Evolutionary conservation across 345 rosid species (phyloP), one percentile per base, ranked within the genome.

Genomic region (Euphorbia lathyris): DNA sequence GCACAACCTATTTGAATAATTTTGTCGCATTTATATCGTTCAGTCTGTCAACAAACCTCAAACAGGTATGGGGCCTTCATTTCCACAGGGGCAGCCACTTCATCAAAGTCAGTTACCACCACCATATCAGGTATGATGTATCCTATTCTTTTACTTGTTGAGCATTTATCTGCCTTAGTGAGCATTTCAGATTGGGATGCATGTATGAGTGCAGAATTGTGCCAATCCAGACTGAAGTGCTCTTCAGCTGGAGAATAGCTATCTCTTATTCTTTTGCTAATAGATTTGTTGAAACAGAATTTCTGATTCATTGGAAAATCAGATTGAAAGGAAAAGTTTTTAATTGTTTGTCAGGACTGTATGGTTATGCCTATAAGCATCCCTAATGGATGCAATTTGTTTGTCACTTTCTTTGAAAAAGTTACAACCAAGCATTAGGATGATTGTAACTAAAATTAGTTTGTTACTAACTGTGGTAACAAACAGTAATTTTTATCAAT

Each of bases 11-110:
- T 53, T 73, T 40, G 58, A 76, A 36, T 53, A 53, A 63, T 69
- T 78, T 8, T 9, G 40, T 75, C 30, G 70, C 38, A 78, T 73
- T 58, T 74, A 70, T 78, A 65, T 57, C 74, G 23, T 73, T 71
- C 84, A 88, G 98, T 72, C 91, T 56, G 82, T 85, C 64, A 71
- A 79, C 71, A 88, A 82, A 63, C 79, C 86, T 72, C 84, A 90
- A 67, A 43, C 95, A 66, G 76, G 76, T 71, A 77, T 79, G 55
- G 86, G 87, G 72, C 83, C 85, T 70, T 86, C 88, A 60, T 90
- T 84, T 77, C 82, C 84, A 51, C 96, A 80, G 79, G 92, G 88
- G 63, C 97, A 95, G 81, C 80, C 81, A 63, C 81, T 85, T 52
- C 78, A 71, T 61, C 83, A 84, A 47, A 86, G 70, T 76, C 96